Percentiles rank a stretch among this genome's conserved stretches.
Evolutionary conservation across 495 filamentous ascomycete genomes (phyloP).

Genomic region (Emericellopsis terricola): DNA sequence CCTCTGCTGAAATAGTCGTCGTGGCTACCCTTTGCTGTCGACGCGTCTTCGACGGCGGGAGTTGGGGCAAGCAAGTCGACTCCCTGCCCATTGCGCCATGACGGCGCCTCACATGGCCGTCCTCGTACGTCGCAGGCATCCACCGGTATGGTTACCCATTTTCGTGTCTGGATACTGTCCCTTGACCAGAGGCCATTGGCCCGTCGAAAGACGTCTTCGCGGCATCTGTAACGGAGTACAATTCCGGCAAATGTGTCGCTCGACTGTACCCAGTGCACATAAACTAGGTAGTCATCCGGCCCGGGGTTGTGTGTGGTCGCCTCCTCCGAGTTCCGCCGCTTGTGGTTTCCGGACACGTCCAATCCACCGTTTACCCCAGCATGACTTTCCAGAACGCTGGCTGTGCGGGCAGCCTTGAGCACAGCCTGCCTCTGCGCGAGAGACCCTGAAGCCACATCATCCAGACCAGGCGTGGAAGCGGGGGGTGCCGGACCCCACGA

Average conservation of each 20-base stretch:
- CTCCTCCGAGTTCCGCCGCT: constrained; percentile 36
- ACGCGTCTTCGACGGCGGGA: constrained; percentile 12
- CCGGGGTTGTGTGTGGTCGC: constrained; percentile 5
- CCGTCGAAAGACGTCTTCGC: constrained; percentile 58
- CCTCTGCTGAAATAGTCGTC: constrained; percentile 21
- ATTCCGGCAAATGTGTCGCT: constrained; percentile 80
- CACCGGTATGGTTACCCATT: constrained; percentile 68
- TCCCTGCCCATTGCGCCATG: constrained; percentile 9
- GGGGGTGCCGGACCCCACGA: constrained; percentile 25
- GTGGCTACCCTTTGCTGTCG: constrained; percentile 4
- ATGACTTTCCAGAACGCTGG: constrained; percentile 31
- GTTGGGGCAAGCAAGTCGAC: constrained; percentile 29
- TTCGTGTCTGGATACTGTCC: constrained; percentile 70
- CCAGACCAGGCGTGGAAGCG: constrained; percentile 13
- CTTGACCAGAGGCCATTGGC: constrained; percentile 90
- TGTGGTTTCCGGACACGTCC: constrained; percentile 29
- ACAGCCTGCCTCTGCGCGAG: constrained; percentile 26
- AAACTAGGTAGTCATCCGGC: constrained; percentile 56
- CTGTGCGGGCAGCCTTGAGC: constrained; percentile 26
- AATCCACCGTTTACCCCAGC: constrained; percentile 28
- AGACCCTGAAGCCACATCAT: constrained; percentile 29
- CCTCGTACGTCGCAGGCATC: constrained; percentile 81
- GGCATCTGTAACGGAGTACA: constrained; percentile 74
- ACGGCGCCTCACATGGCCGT: constrained; percentile 30
- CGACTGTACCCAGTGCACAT: constrained; percentile 71